Evolutionary conservation across 805 yeast species (phyloP).

Genomic region (Lachancea meyersii): DNA sequence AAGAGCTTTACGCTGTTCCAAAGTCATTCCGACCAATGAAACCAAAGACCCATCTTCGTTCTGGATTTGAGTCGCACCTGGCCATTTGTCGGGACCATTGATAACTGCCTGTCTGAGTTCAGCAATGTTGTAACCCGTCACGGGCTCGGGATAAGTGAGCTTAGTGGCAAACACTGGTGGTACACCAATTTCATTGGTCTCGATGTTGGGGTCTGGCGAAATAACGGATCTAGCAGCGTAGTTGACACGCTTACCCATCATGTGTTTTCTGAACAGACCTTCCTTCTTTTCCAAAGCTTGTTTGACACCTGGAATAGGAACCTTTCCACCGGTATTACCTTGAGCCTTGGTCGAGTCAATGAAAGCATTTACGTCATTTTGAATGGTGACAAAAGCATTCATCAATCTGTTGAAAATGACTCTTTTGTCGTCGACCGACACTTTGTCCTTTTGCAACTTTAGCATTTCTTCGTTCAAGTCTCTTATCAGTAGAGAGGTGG

Average conservation of each 20-base stretch:
- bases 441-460: conserved; percentile 49
- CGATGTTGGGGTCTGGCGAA: conserved; percentile 97
- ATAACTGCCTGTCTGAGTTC: conserved; percentile 91
- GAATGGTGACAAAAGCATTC: conserved; percentile 93
- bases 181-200: conserved; percentile 96
- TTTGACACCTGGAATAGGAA: conserved; percentile 89
- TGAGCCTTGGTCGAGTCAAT: conserved; percentile 89
- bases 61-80: conserved; percentile 95
- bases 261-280: conserved; percentile 95
- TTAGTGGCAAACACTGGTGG: conserved; percentile 98
- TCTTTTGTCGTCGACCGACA: conserved; percentile 64
- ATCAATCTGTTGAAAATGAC: conserved; percentile 79
- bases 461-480: conserved; percentile 84
- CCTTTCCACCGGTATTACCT: conserved; percentile 55
- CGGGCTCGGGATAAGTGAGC: conserved; percentile 97
- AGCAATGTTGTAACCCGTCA: conserved; percentile 82
- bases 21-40: conserved; percentile 79
- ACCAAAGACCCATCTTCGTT: conserved; percentile 87
- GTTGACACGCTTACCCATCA: conserved; percentile 99
- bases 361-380: conserved; percentile 90
- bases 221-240: conserved; percentile 98
- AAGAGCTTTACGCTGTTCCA: conserved; percentile 89
- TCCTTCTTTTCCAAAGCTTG: conserved; percentile 98
- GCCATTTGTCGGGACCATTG: conserved; percentile 98
- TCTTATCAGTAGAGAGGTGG: conserved; percentile 73